Conservation (phyloP, 306 rosid genomes). For the Arachis hypogaea region DNA sequence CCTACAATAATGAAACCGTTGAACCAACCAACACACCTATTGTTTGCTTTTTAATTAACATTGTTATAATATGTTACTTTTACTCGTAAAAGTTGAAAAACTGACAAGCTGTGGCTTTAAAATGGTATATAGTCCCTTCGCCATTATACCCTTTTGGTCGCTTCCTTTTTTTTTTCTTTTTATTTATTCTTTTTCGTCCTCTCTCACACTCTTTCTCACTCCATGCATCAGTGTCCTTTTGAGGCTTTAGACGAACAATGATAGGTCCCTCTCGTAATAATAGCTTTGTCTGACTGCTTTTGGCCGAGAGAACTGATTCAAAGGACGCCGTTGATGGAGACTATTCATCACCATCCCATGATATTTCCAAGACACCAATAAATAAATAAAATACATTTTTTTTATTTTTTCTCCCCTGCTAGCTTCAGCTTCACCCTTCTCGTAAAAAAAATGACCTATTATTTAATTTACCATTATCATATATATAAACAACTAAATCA, state of each 20-base stretch:
- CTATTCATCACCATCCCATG: conserved; percentile 78
- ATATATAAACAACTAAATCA: too few species aligned
- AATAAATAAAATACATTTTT: conserved; percentile 35
- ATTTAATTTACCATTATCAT: too few species aligned
- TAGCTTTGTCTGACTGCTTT: conserved; percentile 96
- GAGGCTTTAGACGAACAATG: conserved; percentile 61
- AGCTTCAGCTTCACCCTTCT: conserved; percentile 18
- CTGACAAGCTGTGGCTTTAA: conserved; percentile 22
- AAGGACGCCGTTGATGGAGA: conserved; percentile 90
- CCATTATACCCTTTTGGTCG: background rate
- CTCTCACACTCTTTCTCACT: conserved; percentile 16
- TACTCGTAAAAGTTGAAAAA: conserved; percentile 18
- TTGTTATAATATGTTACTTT: conserved; percentile 14
- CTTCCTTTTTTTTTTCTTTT: background rate
- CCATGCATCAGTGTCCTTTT: conserved; percentile 48
- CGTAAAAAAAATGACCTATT: background rate
- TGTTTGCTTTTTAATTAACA: conserved; percentile 27
- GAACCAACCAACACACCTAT: background rate
- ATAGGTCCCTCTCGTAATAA: conserved; percentile 86
- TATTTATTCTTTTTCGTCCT: too few species aligned
- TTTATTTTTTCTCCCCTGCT: conserved; percentile 26
- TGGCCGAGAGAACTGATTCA: conserved; percentile 85
- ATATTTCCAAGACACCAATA: conserved; percentile 61
- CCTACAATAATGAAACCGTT: too few species aligned
- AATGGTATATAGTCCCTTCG: background rate